Evolutionary conservation across 225 moss, liverwort and hornwort genomes (phyloP), one percentile per base, ranked within the genome.

Genomic region (Rhytidiadelphus loreus): DNA sequence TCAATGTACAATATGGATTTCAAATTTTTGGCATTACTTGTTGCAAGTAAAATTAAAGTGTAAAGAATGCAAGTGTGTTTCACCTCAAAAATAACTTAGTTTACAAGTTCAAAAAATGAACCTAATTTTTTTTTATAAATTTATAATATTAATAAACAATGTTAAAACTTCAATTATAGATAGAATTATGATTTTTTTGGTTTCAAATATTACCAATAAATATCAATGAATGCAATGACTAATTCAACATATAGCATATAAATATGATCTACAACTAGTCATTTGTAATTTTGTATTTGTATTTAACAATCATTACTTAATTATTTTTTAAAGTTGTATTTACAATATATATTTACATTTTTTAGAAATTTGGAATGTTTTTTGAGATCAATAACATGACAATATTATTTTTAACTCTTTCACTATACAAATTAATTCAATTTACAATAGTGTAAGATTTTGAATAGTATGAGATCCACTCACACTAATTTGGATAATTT

Each of bases 401-500:
- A 39, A 13, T 4, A 24, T 24, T 69, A 39, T 69, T 41, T 39
- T 41, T 24, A 3, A 39, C 5, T 8, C 5, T 41, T 41, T 69
- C 8, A 69, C 8, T 14, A 24, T 7, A 39, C 2, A 69, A 39
- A 69, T 69, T 26, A 70, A 70, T 41, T 41, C 1, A 25, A 26
- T 25, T n/a, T 70, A 41, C 0, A 0, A 0, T 70, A 70, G 5
- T 41, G 1, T 25, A 15, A 8, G 8, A 70, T 8, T 5, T 70
- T 39, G 26, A 41, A 41, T 15, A 41, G 5, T 64, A 9, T 5
- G 2, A 70, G 14, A 70, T 25, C 3, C 1, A 8, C 5, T 25
- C 2, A 70, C 0, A 25, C 1, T 5, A 25, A 62, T 62, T 62
- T 62, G 30, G 30, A 62, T 30, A 62, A 62, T 62, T 41, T 43